These are phyloP conservation scores for Hysterium pulicare DNA, from an alignment of 2,329 filamentous ascomycete species.

Conservation along the genomic window DNA sequence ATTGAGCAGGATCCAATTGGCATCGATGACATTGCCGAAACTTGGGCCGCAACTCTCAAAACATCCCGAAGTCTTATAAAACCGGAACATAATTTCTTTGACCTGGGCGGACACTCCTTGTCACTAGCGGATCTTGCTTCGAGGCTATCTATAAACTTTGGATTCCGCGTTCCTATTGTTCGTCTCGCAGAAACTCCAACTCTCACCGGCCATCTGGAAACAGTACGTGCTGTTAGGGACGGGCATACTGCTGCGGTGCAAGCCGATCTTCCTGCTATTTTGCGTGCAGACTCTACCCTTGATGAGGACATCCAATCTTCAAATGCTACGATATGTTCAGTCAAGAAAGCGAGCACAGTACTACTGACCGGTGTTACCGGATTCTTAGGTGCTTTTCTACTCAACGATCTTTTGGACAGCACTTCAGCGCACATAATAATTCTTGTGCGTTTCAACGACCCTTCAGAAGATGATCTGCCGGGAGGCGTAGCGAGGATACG, in stretches of 20 bases:
- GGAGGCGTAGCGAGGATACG: slow-evolving; percentile 70
- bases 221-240: slow-evolving; percentile 67
- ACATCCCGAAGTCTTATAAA: slow-evolving; percentile 62
- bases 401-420: slow-evolving; percentile 64
- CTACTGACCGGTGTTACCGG: slow-evolving; percentile 73
- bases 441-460: slow-evolving; percentile 69
- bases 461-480: slow-evolving; percentile 60
- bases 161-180: slow-evolving; percentile 68
- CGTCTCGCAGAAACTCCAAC: slow-evolving; percentile 70
- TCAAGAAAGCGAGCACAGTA: slow-evolving; percentile 65
- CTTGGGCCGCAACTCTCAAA: slow-evolving; percentile 70
- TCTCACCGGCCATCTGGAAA: slow-evolving; percentile 68
- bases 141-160: slow-evolving; percentile 65
- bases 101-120: slow-evolving; percentile 74
- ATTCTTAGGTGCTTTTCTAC: slow-evolving; percentile 71
- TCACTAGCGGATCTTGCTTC: slow-evolving; percentile 74
- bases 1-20: slow-evolving; percentile 62
- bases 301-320: slow-evolving; percentile 65
- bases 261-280: slow-evolving; percentile 67
- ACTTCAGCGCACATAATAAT: slow-evolving; percentile 69
- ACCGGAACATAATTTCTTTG: slow-evolving; percentile 73
- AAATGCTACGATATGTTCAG: slow-evolving; percentile 52
- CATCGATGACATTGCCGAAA: slow-evolving; percentile 63
- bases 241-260: slow-evolving; percentile 72
- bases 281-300: slow-evolving; percentile 64